These are phyloP conservation scores for Boletellus sp. DNA, from an alignment of 768 basidiomycete genomes.

Conservation along the genomic window DNA sequence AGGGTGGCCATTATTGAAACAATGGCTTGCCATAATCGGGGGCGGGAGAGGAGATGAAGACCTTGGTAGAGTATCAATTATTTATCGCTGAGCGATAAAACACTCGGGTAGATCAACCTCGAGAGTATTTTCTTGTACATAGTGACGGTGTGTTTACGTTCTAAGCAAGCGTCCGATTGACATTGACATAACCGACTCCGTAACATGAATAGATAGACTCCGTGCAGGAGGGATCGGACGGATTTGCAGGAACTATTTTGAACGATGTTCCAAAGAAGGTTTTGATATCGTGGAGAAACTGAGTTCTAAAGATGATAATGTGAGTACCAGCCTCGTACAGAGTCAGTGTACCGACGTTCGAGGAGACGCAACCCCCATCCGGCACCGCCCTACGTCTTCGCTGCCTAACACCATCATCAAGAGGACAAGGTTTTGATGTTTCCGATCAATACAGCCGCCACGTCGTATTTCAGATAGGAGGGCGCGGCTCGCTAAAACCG, in stretches of 20 bases:
- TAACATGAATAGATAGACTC: constrained; percentile 86
- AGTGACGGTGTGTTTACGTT: constrained; percentile 5
- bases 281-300: constrained; percentile 82
- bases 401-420: constrained; percentile 95
- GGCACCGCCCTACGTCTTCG: constrained; percentile 90
- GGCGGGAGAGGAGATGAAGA: constrained; percentile 60
- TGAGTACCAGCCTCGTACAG: constrained; percentile 1
- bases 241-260: constrained; percentile 72
- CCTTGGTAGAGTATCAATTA: constrained; percentile 71
- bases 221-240: constrained; percentile 44
- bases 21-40: constrained; percentile 62
- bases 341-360: constrained; percentile 61
- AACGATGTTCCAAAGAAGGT: constrained; percentile 88
- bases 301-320: constrained; percentile 55
- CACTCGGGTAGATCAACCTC: background rate
- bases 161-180: constrained; percentile 71
- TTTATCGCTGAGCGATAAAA: constrained; percentile 56
- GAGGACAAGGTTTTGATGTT: constrained; percentile 82
- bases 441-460: constrained; percentile 89
- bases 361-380: constrained; percentile 78
- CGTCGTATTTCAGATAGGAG: constrained; percentile 74
- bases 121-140: background rate
- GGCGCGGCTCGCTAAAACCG: constrained; percentile 71
- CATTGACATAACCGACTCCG: constrained; percentile 88
- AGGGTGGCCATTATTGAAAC: constrained; percentile 78